A percentile compares a stretch with the other conserved stretches of the same genome.
phyloP scores from a whole-genome alignment of 257 asterid species.

The Capsicum baccatum region DNA sequence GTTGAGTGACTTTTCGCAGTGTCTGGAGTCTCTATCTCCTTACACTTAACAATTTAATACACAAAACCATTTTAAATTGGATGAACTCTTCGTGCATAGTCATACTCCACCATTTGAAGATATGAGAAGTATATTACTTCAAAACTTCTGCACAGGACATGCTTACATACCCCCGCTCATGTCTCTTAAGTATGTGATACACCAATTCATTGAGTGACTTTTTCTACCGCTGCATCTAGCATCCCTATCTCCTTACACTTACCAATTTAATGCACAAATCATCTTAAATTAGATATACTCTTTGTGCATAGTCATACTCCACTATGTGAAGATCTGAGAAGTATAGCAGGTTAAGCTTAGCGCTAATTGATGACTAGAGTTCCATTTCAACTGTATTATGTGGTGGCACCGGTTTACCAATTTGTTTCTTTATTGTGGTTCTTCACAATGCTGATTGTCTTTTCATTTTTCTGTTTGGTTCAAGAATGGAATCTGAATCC shows the following conservation, averaged over 20 bases:
- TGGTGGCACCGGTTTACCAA: no score
- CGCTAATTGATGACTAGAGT: no score
- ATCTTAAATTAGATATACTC: background rate
- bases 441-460: no score
- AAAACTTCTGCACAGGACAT: slow-evolving; percentile 11
- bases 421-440: no score
- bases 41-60: background rate
- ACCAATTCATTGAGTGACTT: background rate
- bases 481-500: no score
- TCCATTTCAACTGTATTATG: no score
- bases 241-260: background rate
- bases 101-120: background rate
- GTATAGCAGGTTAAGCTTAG: background rate
- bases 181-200: slow-evolving; percentile 4
- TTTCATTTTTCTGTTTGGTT: no score
- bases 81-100: slow-evolving; percentile 13
- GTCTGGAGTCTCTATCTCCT: background rate
- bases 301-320: slow-evolving; percentile 20
- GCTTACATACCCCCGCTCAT: background rate
- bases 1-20: background rate
- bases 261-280: background rate
- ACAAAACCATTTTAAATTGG: background rate
- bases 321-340: background rate
- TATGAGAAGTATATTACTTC: background rate
- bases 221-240: background rate